Evolutionary conservation across 495 filamentous ascomycete genomes (phyloP).

Genomic region (Baudoinia panamericana): DNA sequence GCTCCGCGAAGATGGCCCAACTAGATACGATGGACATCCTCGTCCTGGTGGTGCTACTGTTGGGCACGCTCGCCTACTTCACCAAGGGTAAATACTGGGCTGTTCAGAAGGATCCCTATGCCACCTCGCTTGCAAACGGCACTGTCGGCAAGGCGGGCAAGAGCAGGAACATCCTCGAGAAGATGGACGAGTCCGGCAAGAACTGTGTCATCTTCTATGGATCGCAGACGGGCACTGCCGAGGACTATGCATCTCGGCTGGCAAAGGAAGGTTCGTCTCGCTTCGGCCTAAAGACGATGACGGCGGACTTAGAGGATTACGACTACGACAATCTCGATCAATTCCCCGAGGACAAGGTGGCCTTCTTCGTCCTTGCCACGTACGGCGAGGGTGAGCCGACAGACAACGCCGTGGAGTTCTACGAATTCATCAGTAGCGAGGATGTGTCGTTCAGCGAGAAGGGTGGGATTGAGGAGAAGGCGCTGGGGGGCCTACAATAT

Average conservation of each 20-base stretch:
- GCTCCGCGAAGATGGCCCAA: constrained; percentile 57
- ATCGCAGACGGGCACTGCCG: constrained; percentile 94
- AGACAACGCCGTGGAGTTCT: constrained; percentile 97
- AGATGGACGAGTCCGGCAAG: constrained; percentile 89
- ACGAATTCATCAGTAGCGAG: constrained; percentile 82
- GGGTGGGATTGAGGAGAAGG: constrained; percentile 46
- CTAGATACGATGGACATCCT: constrained; percentile 89
- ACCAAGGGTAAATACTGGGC: constrained; percentile 94
- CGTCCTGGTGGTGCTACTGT: constrained; percentile 70
- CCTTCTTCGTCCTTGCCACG: constrained; percentile 90
- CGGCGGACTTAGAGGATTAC: constrained; percentile 94
- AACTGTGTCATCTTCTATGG: constrained; percentile 98
- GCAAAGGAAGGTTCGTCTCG: constrained; percentile 95
- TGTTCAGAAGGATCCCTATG: constrained; percentile 74
- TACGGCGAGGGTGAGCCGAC: constrained; percentile 98
- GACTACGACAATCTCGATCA: constrained; percentile 90
- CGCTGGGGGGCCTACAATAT: constrained; percentile 76
- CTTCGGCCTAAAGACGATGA: constrained; percentile 96
- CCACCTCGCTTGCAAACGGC: constrained; percentile 58
- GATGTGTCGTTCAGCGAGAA: constrained; percentile 69
- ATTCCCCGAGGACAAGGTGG: constrained; percentile 78
- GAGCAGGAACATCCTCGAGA: constrained; percentile 83
- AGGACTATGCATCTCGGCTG: constrained; percentile 95
- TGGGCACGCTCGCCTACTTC: constrained; percentile 88
- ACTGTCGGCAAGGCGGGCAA: constrained; percentile 60